Conservation (phyloP, 2,329 filamentous ascomycete genomes). For the Acarospora socialis region DNA sequence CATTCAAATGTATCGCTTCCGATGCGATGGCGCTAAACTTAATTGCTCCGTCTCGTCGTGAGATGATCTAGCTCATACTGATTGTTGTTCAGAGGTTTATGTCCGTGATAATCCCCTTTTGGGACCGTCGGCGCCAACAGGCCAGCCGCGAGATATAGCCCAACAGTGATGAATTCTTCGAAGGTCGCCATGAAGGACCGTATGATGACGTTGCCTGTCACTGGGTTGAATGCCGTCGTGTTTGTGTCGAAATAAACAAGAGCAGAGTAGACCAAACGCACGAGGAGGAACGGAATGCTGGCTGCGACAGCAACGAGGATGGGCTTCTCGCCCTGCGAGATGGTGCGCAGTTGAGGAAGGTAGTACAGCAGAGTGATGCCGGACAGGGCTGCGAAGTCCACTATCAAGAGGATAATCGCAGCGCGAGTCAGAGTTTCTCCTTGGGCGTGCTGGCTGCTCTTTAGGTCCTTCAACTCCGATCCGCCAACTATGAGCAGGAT, state of each 20-base stretch:
- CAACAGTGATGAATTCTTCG: constrained; percentile 36
- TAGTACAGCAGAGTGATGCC: constrained; percentile 21
- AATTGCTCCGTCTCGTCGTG: no score
- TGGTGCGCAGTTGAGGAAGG: no score
- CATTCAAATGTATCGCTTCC: no score
- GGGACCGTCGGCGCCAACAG: constrained; percentile 13
- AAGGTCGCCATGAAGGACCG: constrained; percentile 34
- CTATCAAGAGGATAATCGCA: constrained; percentile 30
- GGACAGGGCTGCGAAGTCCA: constrained; percentile 25
- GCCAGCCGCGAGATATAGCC: constrained; percentile 25
- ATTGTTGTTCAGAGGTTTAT: no score
- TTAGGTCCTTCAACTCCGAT: constrained; percentile 21
- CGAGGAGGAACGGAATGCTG: constrained; percentile 35
- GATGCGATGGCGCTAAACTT: no score
- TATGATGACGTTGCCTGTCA: constrained; percentile 27
- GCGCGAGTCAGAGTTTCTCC: constrained; percentile 26
- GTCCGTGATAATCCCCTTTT: no score
- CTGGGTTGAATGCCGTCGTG: constrained; percentile 28
- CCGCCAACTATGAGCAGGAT: constrained; percentile 34
- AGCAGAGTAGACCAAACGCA: constrained; percentile 36
- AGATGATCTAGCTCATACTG: no score
- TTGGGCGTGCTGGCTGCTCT: constrained; percentile 17
- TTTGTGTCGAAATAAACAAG: constrained; percentile 29
- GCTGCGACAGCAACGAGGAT: constrained; percentile 30
- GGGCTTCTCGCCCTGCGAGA: constrained; percentile 31